Base-by-base conservation (phyloP, 306 rosid genomes). In the Rosa chinensis region DNA sequence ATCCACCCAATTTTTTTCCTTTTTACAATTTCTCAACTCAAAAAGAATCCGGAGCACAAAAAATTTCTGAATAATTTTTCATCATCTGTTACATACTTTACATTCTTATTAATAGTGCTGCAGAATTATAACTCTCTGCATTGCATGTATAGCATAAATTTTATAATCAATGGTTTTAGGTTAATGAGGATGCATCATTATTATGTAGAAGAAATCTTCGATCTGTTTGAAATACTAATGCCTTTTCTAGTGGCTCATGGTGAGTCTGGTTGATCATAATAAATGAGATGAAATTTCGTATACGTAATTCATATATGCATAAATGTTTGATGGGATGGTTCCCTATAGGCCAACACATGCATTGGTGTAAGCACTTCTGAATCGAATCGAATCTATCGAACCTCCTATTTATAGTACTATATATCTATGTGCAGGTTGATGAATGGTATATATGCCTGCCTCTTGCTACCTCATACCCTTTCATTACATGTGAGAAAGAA, bases 301-400 rank as follows among this genome's bases (percentile, higher is more conserved):
- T 37, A 66, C 13, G 47, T 66, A 66, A 39, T 66, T 17, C 71
- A 39, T 2, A 37, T 39, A 16, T 39, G 21, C 70, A 37, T 11
- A 28, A 1, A 63, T 32, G 3, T 28, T 63, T 63, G 42, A 63
- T 63, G 43, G 20, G n/a, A 32, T 39, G 71, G n/a, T 35, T 64
- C 32, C 40, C 75, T 44, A 75, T 61, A 45, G 74, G 78, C 73
- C 81, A 85, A 87, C 86, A 85, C 86, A 40, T 81, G 85, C 72
- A 25, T 66, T 32, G 37, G 35, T 61, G 66, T 61, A 10, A 28
- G 67, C 35, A 58, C 35, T 59, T 59, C 17, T 23, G 62, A 20
- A 56, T 56, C 4, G 37, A 12, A 48, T 48, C 52, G 52, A 48
- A 21, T 58, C 32, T 1, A 28, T 28, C 32, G 32, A 28, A 28